phyloP scores from a whole-genome alignment of 768 basidiomycete species.

The Pseudohyphozyma bogoriensis region DNA sequence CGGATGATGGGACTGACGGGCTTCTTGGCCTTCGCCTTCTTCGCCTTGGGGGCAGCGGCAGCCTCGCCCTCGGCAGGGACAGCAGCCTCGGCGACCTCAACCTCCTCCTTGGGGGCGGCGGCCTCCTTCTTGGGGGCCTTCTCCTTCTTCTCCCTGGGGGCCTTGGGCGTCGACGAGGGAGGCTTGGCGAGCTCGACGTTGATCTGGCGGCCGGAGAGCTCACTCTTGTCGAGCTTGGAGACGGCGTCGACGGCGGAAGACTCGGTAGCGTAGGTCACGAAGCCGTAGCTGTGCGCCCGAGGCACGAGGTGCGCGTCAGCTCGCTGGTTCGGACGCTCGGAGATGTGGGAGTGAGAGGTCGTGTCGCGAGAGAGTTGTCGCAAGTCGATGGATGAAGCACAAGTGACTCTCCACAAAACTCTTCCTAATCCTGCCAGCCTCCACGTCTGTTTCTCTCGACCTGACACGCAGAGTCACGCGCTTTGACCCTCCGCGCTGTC shows the following conservation, averaged over 20 bases:
- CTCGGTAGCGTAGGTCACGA: conserved; percentile 68
- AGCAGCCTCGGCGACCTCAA: conserved; percentile 8
- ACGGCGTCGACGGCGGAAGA: conserved; percentile 82
- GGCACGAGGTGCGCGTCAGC: too few species aligned
- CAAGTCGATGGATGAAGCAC: too few species aligned
- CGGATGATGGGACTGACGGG: too few species aligned
- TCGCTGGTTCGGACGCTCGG: too few species aligned
- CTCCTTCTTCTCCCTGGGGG: conserved; percentile 15
- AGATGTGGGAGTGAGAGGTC: too few species aligned
- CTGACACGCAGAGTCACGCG: too few species aligned
- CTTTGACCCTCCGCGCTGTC: too few species aligned
- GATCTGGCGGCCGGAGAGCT: conserved; percentile 78
- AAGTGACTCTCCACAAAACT: too few species aligned
- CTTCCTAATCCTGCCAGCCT: too few species aligned
- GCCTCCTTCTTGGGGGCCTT: conserved; percentile 18
- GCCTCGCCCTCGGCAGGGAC: not conserved
- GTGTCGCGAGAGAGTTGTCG: too few species aligned
- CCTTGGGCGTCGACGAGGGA: conserved; percentile 12
- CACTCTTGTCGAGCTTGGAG: conserved; percentile 70
- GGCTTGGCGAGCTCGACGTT: conserved; percentile 91
- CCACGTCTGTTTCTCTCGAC: too few species aligned
- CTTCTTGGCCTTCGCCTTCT: conserved; percentile 54
- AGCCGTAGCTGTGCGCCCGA: conserved; percentile 72
- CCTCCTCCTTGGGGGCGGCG: conserved; percentile 48
- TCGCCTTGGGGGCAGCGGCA: conserved; percentile 38